Percentiles rank a stretch among this genome's conserved stretches.
phyloP scores from a whole-genome alignment of 1,284 basidiomycete genomes.

The Ustilago cynodontis region DNA sequence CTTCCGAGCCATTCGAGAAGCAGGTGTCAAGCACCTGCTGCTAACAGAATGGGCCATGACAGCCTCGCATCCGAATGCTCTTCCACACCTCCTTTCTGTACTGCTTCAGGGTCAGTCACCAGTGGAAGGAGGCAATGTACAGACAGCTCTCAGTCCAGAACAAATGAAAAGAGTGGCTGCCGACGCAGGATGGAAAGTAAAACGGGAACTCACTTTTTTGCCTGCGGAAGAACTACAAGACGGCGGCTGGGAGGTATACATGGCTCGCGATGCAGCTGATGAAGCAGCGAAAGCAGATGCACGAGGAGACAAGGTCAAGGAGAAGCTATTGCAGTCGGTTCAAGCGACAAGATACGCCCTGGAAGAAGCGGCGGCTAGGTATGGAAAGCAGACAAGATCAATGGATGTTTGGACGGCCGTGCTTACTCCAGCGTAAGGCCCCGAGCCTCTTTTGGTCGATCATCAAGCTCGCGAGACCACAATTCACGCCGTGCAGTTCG shows the following conservation, averaged over 20 bases:
- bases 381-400: slow-evolving; percentile 14
- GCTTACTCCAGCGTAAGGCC: slow-evolving; percentile 6
- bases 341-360: slow-evolving; percentile 25
- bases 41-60: slow-evolving; percentile 37
- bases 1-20: slow-evolving; percentile 14
- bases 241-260: slow-evolving; percentile 27
- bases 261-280: slow-evolving; percentile 22
- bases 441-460: not conserved
- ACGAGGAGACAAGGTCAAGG: not conserved
- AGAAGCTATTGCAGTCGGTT: slow-evolving; percentile 17
- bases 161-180: slow-evolving; percentile 14
- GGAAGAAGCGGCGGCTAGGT: slow-evolving; percentile 13
- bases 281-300: not conserved
- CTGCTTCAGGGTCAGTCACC: slow-evolving; percentile 33
- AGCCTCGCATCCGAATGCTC: slow-evolving; percentile 22
- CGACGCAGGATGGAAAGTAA: slow-evolving; percentile 25
- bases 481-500: not conserved
- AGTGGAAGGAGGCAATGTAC: slow-evolving; percentile 17
- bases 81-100: slow-evolving; percentile 27
- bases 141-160: slow-evolving; percentile 15
- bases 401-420: slow-evolving; percentile 45
- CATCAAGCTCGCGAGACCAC: not conserved
- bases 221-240: slow-evolving; percentile 25
- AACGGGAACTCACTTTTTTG: slow-evolving; percentile 15
- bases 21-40: slow-evolving; percentile 29